Evolutionary conservation across 495 filamentous ascomycete species (phyloP).

Genomic region (Aspergillus mulundensis): DNA sequence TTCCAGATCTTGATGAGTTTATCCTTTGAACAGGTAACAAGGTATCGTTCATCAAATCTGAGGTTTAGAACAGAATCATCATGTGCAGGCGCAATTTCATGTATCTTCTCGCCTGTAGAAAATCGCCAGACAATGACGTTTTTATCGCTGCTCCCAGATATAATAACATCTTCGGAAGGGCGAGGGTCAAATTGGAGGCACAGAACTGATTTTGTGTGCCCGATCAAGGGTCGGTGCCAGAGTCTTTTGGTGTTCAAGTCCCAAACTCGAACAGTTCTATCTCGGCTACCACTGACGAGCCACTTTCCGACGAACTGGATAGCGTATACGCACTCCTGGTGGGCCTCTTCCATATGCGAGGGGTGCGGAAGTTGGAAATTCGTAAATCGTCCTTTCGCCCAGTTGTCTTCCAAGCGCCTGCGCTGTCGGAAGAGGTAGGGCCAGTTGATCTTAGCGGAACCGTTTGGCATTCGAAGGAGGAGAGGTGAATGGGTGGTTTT

Average conservation of each 20-base stretch:
- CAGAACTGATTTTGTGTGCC: conserved; percentile 81
- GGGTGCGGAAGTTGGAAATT: conserved; percentile 91
- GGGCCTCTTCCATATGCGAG: conserved; percentile 73
- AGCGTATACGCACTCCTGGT: conserved; percentile 91
- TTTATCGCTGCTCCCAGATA: conserved; percentile 89
- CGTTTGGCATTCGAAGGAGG: conserved; percentile 30
- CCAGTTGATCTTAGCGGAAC: conserved; percentile 40
- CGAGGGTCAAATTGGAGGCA: conserved; percentile 97
- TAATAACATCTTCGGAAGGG: conserved; percentile 82
- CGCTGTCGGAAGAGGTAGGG: conserved; percentile 85
- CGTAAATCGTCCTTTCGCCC: conserved; percentile 72
- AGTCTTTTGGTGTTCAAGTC: conserved; percentile 77
- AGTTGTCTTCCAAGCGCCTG: conserved; percentile 81
- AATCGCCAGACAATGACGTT: conserved; percentile 90
- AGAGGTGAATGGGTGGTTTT: conserved; percentile 30
- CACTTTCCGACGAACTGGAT: conserved; percentile 82
- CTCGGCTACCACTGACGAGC: conserved; percentile 90
- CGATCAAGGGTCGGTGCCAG: conserved; percentile 62
- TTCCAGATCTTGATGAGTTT: conserved; percentile 95
- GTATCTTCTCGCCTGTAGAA: conserved; percentile 77
- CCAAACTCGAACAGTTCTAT: conserved; percentile 87
- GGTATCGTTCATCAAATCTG: conserved; percentile 81
- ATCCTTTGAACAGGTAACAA: conserved; percentile 97
- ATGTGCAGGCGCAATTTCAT: conserved; percentile 71
- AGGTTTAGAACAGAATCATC: conserved; percentile 92